phyloP scores from a whole-genome alignment of 2,329 filamentous ascomycete genomes.

The Pestalotiopsis fici region DNA sequence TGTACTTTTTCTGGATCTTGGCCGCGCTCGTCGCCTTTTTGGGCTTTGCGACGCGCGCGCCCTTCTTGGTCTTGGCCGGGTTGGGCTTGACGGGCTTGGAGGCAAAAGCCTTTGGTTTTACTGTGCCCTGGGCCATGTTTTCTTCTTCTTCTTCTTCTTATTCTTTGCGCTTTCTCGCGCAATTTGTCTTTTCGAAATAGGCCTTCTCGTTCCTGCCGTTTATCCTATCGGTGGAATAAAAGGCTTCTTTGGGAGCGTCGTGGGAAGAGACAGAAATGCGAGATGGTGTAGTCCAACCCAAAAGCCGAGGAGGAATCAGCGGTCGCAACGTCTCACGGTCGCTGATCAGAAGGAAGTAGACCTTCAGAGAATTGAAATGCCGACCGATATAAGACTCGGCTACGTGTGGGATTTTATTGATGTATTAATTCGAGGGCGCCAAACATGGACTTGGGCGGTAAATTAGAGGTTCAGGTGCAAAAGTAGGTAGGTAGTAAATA shows the following conservation, averaged over 20 bases:
- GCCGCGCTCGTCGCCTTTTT: slow-evolving; percentile 40
- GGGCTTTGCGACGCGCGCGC: slow-evolving; percentile 29
- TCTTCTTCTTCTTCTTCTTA: not conserved
- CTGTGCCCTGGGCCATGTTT: slow-evolving; percentile 3
- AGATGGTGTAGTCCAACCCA: too few relatives aligned
- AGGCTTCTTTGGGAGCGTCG: too few relatives aligned
- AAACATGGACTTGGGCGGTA: not conserved
- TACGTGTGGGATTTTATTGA: too few relatives aligned
- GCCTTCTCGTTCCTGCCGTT: not conserved
- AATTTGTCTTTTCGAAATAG: not conserved
- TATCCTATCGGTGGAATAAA: too few relatives aligned
- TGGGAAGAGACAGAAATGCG: too few relatives aligned
- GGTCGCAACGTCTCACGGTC: too few relatives aligned
- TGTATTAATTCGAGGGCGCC: not conserved
- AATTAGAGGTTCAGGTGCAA: not conserved
- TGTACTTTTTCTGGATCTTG: slow-evolving; percentile 56
- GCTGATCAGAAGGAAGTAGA: too few relatives aligned
- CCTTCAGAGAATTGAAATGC: too few relatives aligned
- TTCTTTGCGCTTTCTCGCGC: not conserved
- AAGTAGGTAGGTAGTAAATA: not conserved
- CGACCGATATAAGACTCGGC: too few relatives aligned
- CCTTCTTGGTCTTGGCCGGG: slow-evolving; percentile 43
- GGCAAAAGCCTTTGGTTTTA: not conserved
- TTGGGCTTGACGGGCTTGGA: slow-evolving; percentile 41
- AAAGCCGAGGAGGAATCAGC: too few relatives aligned